These are phyloP conservation scores for Myriosclerotinia curreyana DNA, from an alignment of 2,329 filamentous ascomycete species.

Conservation along the genomic window DNA sequence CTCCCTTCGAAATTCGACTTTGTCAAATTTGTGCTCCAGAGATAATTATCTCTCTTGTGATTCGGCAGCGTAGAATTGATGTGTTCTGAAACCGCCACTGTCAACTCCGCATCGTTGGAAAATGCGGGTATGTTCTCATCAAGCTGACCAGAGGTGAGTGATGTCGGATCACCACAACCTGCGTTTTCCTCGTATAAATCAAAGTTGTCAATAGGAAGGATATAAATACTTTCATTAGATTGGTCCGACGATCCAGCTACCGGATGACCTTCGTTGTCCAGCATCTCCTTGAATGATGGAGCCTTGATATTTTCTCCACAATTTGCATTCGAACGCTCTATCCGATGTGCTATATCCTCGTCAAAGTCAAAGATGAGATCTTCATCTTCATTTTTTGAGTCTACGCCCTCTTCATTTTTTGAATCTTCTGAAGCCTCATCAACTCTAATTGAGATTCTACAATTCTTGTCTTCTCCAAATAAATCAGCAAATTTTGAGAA, in stretches of 20 bases:
- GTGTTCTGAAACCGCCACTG: background rate
- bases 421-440: background rate
- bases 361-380: background rate
- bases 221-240: background rate
- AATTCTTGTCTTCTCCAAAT: background rate
- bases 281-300: background rate
- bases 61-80: background rate
- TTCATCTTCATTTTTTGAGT: background rate
- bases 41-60: background rate
- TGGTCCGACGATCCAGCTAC: background rate
- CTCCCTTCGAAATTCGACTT: background rate
- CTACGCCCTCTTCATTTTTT: background rate
- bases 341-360: background rate
- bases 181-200: conserved; percentile 11
- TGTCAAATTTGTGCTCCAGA: background rate
- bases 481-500: background rate
- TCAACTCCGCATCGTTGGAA: background rate
- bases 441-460: background rate
- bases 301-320: background rate
- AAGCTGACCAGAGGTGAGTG: background rate
- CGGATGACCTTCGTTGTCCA: background rate
- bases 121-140: background rate
- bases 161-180: background rate
- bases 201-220: background rate
- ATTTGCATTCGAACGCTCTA: conserved; percentile 13